phyloP scores from a whole-genome alignment of 1,284 basidiomycete species.

The Ustilago bromivora region DNA sequence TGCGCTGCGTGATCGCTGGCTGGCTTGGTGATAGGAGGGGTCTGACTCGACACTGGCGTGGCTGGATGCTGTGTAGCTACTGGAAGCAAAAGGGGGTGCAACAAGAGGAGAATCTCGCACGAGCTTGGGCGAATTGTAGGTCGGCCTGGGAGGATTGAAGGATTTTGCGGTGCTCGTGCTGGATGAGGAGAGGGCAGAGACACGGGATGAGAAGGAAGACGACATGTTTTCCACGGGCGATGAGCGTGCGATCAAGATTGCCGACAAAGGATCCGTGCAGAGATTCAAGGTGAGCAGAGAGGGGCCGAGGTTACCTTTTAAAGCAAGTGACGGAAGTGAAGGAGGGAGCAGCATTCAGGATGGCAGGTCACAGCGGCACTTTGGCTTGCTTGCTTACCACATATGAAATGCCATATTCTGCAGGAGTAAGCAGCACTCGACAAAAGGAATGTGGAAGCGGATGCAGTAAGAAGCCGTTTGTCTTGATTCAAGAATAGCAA shows the following conservation, averaged over 20 bases:
- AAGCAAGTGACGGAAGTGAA: background rate
- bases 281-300: background rate
- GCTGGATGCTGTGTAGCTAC: conserved; percentile 1
- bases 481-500: conserved; percentile 4
- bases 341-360: background rate
- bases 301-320: background rate
- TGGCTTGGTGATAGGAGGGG: background rate
- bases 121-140: conserved; percentile 40
- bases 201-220: conserved; percentile 16
- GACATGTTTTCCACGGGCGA: conserved; percentile 7
- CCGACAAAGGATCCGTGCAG: background rate
- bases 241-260: background rate
- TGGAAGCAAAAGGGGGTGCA: conserved; percentile 14
- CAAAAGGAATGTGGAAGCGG: background rate
- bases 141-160: conserved; percentile 31
- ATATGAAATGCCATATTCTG: background rate
- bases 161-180: background rate
- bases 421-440: background rate
- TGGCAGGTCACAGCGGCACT: background rate
- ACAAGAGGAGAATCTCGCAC: conserved; percentile 14
- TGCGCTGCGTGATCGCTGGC: background rate
- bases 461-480: conserved; percentile 13
- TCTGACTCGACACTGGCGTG: background rate
- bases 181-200: conserved; percentile 18
- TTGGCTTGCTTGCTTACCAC: background rate